Conservation (phyloP, 169 alveolate genomes). For the Eimeria necatrix region DNA sequence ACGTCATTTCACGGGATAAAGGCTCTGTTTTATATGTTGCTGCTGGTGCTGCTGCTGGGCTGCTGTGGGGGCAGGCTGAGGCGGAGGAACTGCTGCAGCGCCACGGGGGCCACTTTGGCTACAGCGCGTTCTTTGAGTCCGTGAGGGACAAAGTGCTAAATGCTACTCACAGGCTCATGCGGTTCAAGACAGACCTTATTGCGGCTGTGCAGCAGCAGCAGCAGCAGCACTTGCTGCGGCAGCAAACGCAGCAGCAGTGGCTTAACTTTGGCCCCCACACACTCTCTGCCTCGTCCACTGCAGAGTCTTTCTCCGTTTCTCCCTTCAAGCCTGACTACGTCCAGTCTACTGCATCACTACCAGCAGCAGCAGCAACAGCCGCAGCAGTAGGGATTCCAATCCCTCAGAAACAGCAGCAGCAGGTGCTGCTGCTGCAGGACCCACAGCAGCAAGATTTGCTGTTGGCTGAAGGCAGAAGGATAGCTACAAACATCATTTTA, state of each 20-base stretch:
- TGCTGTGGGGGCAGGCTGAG: conserved; percentile 21
- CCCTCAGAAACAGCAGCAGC: not conserved
- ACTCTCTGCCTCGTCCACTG: conserved; percentile 13
- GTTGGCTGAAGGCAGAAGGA: not conserved
- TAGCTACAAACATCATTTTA: not conserved
- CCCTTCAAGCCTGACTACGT: not conserved
- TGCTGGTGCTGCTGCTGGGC: not conserved
- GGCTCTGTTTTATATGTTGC: not conserved
- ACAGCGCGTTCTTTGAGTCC: conserved; percentile 43
- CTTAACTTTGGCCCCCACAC: not conserved
- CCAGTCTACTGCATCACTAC: not conserved
- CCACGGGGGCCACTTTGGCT: conserved; percentile 12
- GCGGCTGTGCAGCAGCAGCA: conserved; percentile 32
- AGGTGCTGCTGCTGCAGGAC: not conserved
- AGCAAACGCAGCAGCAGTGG: not conserved
- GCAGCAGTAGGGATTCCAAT: not conserved
- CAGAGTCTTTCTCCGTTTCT: not conserved
- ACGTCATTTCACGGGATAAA: not conserved
- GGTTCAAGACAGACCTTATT: conserved; percentile 17
- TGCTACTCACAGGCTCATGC: conserved; percentile 59
- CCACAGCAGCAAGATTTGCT: not conserved
- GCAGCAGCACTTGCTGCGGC: not conserved
- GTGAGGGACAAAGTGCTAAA: conserved; percentile 34
- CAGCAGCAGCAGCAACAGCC: not conserved
- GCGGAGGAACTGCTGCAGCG: conserved; percentile 48